Evolutionary conservation across 768 basidiomycete genomes (phyloP).

Genomic region (Suillus lakei): DNA sequence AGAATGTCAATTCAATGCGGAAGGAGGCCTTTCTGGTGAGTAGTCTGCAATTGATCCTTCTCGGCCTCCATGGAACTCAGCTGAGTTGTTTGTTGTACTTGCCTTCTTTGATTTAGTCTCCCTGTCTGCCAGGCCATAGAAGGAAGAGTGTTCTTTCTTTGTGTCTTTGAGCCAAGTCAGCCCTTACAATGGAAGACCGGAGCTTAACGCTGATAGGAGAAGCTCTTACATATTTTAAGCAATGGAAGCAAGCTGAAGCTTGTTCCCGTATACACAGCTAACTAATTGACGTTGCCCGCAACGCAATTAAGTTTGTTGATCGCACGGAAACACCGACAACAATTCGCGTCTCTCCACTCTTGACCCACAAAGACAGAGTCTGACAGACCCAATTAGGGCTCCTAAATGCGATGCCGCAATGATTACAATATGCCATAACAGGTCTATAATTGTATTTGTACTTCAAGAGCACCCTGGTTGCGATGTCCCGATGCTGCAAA

Average conservation of each 20-base stretch:
- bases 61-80: not conserved
- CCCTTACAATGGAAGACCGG: not conserved
- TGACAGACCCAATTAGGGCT: not conserved
- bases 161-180: not conserved
- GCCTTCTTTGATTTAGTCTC: not conserved
- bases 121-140: not conserved
- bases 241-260: not conserved
- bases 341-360: not conserved
- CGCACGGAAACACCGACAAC: no score
- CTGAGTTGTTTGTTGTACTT: not conserved
- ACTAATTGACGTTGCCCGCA: not conserved
- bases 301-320: not conserved
- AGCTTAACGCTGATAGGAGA: not conserved
- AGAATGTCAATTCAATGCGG: not conserved
- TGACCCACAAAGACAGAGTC: no score
- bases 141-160: not conserved
- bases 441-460: not conserved
- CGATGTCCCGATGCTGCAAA: not conserved
- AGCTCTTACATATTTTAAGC: not conserved
- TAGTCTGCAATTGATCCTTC: not conserved
- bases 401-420: constrained; percentile 27
- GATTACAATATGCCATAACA: constrained; percentile 30
- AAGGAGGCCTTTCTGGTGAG: not conserved
- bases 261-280: not conserved
- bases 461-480: constrained; percentile 1